These are phyloP conservation scores for Suillus variegatus DNA, from an alignment of 768 basidiomycete genomes.

Conservation along the genomic window DNA sequence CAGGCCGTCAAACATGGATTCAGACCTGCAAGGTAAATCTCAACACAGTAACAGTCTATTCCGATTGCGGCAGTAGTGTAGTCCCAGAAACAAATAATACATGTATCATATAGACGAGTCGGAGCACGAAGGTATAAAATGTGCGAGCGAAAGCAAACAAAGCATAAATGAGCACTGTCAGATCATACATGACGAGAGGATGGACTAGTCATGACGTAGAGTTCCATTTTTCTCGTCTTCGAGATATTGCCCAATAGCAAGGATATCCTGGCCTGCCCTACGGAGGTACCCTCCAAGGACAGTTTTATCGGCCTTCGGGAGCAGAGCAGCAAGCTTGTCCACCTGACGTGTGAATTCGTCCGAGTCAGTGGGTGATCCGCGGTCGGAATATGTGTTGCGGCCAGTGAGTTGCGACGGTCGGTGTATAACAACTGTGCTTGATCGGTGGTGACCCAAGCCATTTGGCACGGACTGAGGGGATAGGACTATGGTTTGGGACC, in stretches of 20 bases:
- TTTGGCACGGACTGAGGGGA: constrained; percentile 29
- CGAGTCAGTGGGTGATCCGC: constrained; percentile 10
- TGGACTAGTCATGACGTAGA: constrained; percentile 40
- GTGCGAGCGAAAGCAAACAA: constrained; percentile 12
- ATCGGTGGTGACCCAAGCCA: constrained; percentile 26
- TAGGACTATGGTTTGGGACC: constrained; percentile 68
- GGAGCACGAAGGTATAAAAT: constrained; percentile 16
- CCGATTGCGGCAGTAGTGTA: constrained; percentile 19
- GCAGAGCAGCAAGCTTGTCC: constrained; percentile 65
- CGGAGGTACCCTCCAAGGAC: constrained; percentile 73
- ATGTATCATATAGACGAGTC: constrained; percentile 19
- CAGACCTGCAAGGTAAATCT: constrained; percentile 40
- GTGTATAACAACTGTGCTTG: constrained; percentile 27
- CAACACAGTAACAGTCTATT: constrained; percentile 1
- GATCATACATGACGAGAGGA: constrained; percentile 7
- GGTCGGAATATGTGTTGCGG: constrained; percentile 17
- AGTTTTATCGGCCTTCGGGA: constrained; percentile 71
- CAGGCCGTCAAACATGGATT: constrained; percentile 46
- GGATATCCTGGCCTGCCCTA: constrained; percentile 74
- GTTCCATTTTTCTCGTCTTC: constrained; percentile 82
- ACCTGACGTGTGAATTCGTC: constrained; percentile 67
- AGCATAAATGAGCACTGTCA: constrained; percentile 8
- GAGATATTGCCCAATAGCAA: constrained; percentile 85
- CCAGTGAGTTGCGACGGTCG: constrained; percentile 32
- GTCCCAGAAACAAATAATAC: constrained; percentile 22